Evolutionary conservation across 257 asterid genomes (phyloP).

Genomic region (Scutellaria minor): DNA sequence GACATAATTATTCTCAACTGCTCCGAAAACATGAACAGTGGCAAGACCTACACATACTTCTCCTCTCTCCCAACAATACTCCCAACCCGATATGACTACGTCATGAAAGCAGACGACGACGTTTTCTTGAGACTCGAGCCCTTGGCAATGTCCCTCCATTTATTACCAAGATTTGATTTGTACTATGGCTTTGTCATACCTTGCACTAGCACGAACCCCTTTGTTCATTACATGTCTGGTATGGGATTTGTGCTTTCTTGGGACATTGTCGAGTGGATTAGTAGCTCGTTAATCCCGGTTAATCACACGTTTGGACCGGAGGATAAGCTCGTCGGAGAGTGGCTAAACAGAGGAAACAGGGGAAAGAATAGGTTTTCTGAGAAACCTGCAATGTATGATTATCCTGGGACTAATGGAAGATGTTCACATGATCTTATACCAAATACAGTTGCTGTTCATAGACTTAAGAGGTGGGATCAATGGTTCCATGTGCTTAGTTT

Average conservation of each 20-base stretch:
- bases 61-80: constrained; percentile 65
- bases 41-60: constrained; percentile 71
- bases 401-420: constrained; percentile 79
- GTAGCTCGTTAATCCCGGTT: constrained; percentile 44
- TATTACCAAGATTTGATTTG: constrained; percentile 59
- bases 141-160: constrained; percentile 52
- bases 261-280: constrained; percentile 83
- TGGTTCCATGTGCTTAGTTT: constrained; percentile 63
- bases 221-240: constrained; percentile 78
- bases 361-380: constrained; percentile 67
- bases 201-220: constrained; percentile 76
- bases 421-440: constrained; percentile 78
- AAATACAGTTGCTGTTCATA: constrained; percentile 70
- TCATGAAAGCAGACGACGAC: constrained; percentile 90
- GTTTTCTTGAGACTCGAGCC: constrained; percentile 63
- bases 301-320: constrained; percentile 67
- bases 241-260: constrained; percentile 83
- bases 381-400: constrained; percentile 81
- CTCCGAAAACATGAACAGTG: constrained; percentile 70
- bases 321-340: constrained; percentile 73
- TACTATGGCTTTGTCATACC: constrained; percentile 85
- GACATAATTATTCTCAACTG: constrained; percentile 72
- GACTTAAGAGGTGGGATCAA: constrained; percentile 77
- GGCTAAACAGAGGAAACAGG: constrained; percentile 66
- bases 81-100: constrained; percentile 54